Evolutionary conservation across 148 eudicot species (phyloP).

Genomic region (Selenicereus undatus): DNA sequence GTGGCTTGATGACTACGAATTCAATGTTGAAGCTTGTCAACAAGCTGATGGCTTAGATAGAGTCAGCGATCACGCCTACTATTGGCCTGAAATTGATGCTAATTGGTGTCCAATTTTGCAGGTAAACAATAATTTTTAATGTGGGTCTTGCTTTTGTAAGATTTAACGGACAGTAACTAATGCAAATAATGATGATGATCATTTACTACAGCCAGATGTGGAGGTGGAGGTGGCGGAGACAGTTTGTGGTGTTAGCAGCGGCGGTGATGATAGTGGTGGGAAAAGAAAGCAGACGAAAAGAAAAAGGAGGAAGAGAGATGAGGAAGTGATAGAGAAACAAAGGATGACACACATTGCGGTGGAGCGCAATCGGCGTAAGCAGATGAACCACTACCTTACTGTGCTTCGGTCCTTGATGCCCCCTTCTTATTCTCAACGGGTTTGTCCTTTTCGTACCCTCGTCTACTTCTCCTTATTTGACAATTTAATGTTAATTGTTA

Average conservation of each 20-base stretch:
- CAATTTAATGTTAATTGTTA: no score
- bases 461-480: not conserved
- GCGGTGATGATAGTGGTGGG: not conserved
- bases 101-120: not conserved
- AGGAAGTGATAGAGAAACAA: conserved; percentile 54
- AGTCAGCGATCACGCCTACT: not conserved
- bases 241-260: not conserved
- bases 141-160: no score
- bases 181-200: not conserved
- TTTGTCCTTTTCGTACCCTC: conserved; percentile 12
- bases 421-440: conserved; percentile 50
- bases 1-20: not conserved
- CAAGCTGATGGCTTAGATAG: not conserved
- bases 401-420: conserved; percentile 59
- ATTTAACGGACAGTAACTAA: no score
- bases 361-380: conserved; percentile 52
- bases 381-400: conserved; percentile 56
- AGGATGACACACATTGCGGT: conserved; percentile 59
- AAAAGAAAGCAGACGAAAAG: conserved; percentile 6
- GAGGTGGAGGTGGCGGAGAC: not conserved
- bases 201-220: not conserved
- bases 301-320: conserved; percentile 38
- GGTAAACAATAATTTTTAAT: not conserved
- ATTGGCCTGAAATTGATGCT: not conserved
- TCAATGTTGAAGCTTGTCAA: not conserved